A percentile compares a stretch with the other conserved stretches of the same genome.
phyloP scores from a whole-genome alignment of 306 rosid genomes.

The Vigna mungo region DNA sequence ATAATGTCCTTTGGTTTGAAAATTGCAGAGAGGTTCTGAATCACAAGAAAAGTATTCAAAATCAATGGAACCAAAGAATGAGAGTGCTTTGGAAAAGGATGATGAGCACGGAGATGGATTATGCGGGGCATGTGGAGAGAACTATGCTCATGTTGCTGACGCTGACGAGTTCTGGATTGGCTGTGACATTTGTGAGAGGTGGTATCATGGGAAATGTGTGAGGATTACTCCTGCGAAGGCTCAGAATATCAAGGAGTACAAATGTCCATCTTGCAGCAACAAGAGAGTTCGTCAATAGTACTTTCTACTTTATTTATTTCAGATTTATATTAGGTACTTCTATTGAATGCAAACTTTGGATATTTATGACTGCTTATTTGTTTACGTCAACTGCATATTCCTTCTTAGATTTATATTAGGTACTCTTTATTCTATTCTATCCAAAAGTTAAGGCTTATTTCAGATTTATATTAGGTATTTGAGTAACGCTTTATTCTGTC shows the following conservation, averaged over 20 bases:
- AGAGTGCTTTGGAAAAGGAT: slow-evolving; percentile 65
- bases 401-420: too few relatives aligned
- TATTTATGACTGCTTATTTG: too few relatives aligned
- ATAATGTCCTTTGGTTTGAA: slow-evolving; percentile 38
- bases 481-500: too few relatives aligned
- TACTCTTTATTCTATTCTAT: too few relatives aligned
- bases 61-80: slow-evolving; percentile 55
- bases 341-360: too few relatives aligned
- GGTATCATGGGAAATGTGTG: slow-evolving; percentile 93
- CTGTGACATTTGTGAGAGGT: slow-evolving; percentile 84
- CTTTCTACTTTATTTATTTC: too few relatives aligned
- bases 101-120: slow-evolving; percentile 77
- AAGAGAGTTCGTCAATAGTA: slow-evolving; percentile 49
- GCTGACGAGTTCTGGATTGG: slow-evolving; percentile 75
- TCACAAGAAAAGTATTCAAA: slow-evolving; percentile 58
- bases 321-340: too few relatives aligned
- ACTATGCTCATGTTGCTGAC: slow-evolving; percentile 64
- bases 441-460: too few relatives aligned
- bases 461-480: too few relatives aligned
- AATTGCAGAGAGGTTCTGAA: slow-evolving; percentile 68
- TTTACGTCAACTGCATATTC: too few relatives aligned
- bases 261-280: slow-evolving; percentile 93
- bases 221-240: slow-evolving; percentile 93
- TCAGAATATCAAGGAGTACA: slow-evolving; percentile 81
- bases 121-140: slow-evolving; percentile 86